Evolutionary conservation across 2,329 filamentous ascomycete species (phyloP).

Genomic region (Monilinia aucupariae): DNA sequence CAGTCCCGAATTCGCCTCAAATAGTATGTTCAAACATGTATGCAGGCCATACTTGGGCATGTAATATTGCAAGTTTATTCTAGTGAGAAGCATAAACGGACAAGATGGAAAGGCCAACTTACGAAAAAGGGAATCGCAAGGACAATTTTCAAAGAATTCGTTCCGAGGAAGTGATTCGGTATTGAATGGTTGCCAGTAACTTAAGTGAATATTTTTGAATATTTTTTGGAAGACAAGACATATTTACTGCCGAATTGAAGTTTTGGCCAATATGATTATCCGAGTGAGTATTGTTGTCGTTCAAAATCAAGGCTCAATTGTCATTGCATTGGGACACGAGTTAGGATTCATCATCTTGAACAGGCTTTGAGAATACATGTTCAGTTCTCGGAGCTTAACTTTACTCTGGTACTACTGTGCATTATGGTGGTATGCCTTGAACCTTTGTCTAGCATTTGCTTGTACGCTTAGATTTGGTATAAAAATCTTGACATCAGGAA

Average conservation of each 20-base stretch:
- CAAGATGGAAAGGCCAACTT: too few species aligned
- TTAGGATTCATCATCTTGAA: too few species aligned
- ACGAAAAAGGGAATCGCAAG: neutral
- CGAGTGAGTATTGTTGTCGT: too few species aligned
- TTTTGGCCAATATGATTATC: neutral
- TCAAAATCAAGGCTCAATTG: neutral
- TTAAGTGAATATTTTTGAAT: neutral
- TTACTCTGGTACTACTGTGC: neutral
- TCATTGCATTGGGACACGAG: neutral
- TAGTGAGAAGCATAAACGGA: neutral
- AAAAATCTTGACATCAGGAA: neutral
- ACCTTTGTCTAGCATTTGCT: neutral
- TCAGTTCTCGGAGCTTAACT: neutral
- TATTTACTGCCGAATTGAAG: neutral
- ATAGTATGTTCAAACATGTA: neutral
- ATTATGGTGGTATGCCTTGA: neutral
- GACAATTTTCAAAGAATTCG: too few species aligned
- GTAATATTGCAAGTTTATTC: neutral
- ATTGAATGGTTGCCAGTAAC: neutral
- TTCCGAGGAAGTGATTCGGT: rapidly evolving
- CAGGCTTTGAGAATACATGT: too few species aligned
- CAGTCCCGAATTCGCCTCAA: neutral
- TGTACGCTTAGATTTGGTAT: neutral
- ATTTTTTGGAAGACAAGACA: neutral
- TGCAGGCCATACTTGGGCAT: too few species aligned